A percentile compares a stretch with the other conserved stretches of the same genome.
phyloP scores from a whole-genome alignment of 768 basidiomycete species.

The Leccinum broughii region DNA sequence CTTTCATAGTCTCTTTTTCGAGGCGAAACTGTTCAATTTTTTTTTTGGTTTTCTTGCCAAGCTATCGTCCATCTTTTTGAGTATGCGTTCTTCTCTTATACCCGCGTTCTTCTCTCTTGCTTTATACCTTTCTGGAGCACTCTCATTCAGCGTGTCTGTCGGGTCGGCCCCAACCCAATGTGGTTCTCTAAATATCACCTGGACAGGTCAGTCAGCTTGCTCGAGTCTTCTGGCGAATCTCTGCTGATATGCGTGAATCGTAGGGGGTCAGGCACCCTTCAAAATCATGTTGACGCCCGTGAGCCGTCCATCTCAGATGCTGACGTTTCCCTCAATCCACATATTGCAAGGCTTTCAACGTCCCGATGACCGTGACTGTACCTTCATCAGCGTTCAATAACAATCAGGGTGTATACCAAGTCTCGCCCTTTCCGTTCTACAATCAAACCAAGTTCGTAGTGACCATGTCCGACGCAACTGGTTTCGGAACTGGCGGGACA shows the following conservation, averaged over 20 bases:
- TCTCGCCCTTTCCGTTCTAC: conserved; percentile 43
- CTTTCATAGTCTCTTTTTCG: conserved; percentile 8
- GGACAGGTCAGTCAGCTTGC: conserved; percentile 53
- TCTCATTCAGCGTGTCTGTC: conserved; percentile 49
- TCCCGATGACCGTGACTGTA: conserved; percentile 54
- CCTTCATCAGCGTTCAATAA: conserved; percentile 54
- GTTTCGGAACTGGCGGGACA: conserved; percentile 66
- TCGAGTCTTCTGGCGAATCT: not conserved
- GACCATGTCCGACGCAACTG: conserved; percentile 71
- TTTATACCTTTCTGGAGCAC: conserved; percentile 21
- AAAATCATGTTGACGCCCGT: conserved; percentile 52
- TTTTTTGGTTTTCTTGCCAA: conserved; percentile 7
- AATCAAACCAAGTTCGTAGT: conserved; percentile 46
- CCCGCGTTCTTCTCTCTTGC: conserved; percentile 24
- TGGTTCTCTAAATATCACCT: conserved; percentile 57
- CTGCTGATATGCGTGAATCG: conserved; percentile 4
- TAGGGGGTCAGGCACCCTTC: conserved; percentile 62
- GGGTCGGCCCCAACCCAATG: conserved; percentile 56
- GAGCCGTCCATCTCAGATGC: conserved; percentile 20
- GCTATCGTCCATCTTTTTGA: conserved; percentile 20
- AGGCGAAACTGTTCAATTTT: conserved; percentile 9
- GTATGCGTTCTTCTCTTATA: conserved; percentile 31
- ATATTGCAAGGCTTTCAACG: conserved; percentile 48
- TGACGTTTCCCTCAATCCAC: conserved; percentile 5
- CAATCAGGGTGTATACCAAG: conserved; percentile 53